Evolutionary conservation across 2,329 filamentous ascomycete species (phyloP), one percentile per base, ranked within the genome.

Genomic region (Trichoderma breve): DNA sequence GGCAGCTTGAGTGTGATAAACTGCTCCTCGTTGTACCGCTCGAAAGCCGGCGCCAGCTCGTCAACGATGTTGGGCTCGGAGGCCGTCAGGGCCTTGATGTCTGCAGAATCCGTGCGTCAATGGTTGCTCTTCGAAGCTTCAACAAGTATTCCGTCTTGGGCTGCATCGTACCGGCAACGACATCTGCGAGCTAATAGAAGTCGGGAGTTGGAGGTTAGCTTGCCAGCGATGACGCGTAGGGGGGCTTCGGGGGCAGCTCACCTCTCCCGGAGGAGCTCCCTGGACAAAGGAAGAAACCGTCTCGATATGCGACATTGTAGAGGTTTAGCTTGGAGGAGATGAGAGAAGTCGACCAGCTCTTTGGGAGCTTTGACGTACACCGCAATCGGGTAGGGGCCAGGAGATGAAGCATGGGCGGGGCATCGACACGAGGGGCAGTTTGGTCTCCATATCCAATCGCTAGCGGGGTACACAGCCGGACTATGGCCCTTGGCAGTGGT

Each of bases 1-100:
- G 95, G 95, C 71, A 99, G 89, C 86, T 97, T 97, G 74, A 93
- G 91, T 18, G 94, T 94, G 63, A 90, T 84, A 81, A 98, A 92
- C 83, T 99, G 96, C 82, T 95, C 92, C 83, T 99, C 95, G 78
- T 98, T 98, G 88, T 99, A 98, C 83, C 92, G 94, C 83, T 95
- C 87, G 81, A 97, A 97, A 0, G 96, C 94, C 0, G 94, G 93
- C 7, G 87, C 88, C 68, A 98, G 91, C 74, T 92, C 90, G 73
- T 89, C 84, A 70, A 95, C 84, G 73, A 96, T 85, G 70, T 87
- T 84, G 47, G 90, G 88, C 55, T 90, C 89, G 76, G 92, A 89
- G 74, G 89, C 85, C 21, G 94, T 94, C 57, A 99, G 87, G 65
- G 90, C 87, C 83, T 97, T 97, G 86, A 99, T 97, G 81, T 97